Evolutionary conservation across 345 rosid species (phyloP).

Genomic region (Acer campestre): DNA sequence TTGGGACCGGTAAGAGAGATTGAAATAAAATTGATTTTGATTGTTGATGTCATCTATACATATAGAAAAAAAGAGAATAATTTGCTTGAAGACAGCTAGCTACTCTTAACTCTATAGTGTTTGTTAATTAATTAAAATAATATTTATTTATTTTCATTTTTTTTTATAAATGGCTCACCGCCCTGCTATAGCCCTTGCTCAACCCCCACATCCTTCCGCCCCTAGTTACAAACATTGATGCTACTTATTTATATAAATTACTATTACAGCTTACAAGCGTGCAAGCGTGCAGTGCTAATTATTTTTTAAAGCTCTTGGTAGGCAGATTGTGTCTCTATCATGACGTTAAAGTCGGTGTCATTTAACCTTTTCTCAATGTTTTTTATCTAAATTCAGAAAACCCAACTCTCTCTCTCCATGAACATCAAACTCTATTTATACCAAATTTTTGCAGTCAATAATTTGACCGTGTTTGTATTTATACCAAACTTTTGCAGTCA

Average conservation of each 20-base stretch:
- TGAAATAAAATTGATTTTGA: too few species aligned
- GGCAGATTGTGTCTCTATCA: slow-evolving; percentile 12
- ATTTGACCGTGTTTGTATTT: neutral
- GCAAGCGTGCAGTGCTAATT: neutral
- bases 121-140: too few species aligned
- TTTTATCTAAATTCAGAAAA: neutral
- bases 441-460: neutral
- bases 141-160: too few species aligned
- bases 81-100: too few species aligned
- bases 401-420: neutral
- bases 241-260: too few species aligned
- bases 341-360: slow-evolving; percentile 38
- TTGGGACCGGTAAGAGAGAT: too few species aligned
- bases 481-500: neutral
- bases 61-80: too few species aligned
- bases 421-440: neutral
- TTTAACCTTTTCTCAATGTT: slow-evolving; percentile 15
- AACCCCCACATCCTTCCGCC: too few species aligned
- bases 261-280: neutral
- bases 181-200: too few species aligned
- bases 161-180: too few species aligned
- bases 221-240: neutral
- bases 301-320: slow-evolving; percentile 19
- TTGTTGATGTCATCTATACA: too few species aligned
- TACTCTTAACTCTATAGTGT: too few species aligned